Conservation (phyloP, 805 yeast genomes). For the Candida vaughaniae region DNA sequence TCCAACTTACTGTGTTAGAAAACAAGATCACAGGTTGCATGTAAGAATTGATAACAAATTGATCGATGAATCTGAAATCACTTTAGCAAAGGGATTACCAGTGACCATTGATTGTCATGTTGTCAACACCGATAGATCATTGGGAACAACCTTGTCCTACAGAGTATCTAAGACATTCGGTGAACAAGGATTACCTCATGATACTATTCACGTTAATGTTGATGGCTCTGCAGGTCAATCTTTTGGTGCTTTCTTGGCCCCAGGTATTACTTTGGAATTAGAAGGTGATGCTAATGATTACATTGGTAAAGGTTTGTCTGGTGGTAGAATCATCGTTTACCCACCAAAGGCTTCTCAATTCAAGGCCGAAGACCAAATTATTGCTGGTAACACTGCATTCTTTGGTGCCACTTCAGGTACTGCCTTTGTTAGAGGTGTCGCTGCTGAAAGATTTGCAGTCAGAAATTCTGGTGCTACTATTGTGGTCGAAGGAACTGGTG, state of each 20-base stretch:
- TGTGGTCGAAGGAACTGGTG: constrained; percentile 96
- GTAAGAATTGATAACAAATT: constrained; percentile 93
- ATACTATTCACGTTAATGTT: constrained; percentile 89
- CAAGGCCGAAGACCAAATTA: constrained; percentile 94
- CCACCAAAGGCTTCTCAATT: constrained; percentile 84
- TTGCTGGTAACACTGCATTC: constrained; percentile 95
- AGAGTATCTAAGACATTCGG: constrained; percentile 92
- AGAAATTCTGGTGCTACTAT: constrained; percentile 98
- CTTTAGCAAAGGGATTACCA: constrained; percentile 95
- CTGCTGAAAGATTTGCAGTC: constrained; percentile 97
- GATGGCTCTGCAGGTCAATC: constrained; percentile 97
- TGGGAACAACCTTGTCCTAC: constrained; percentile 93
- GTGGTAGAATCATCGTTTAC: constrained; percentile 89
- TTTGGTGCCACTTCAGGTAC: constrained; percentile 97
- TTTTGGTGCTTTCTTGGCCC: constrained; percentile 95
- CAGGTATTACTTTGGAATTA: constrained; percentile 91
- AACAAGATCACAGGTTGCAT: constrained; percentile 92
- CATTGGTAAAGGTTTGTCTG: constrained; percentile 95
- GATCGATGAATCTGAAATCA: constrained; percentile 92
- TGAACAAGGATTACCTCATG: constrained; percentile 90
- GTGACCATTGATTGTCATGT: constrained; percentile 92
- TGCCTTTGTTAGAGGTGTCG: constrained; percentile 93
- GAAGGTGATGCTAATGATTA: constrained; percentile 99
- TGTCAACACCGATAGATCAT: constrained; percentile 92
- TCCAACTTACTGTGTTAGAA: constrained; percentile 86